Evolutionary conservation across 2,329 filamentous ascomycete species (phyloP).

Genomic region (Exutisphaerella laricina): DNA sequence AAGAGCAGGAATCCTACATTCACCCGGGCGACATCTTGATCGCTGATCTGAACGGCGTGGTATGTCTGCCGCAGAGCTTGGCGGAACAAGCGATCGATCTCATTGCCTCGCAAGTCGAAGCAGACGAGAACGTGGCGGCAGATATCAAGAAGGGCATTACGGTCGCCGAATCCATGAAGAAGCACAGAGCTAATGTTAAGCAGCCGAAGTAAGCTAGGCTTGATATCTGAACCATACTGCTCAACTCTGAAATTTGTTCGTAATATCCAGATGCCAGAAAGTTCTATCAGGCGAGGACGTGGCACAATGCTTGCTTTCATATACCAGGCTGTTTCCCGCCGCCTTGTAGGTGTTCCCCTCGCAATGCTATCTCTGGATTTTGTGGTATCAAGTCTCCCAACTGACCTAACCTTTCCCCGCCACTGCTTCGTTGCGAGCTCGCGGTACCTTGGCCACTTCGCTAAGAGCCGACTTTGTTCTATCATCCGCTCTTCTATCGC

Average conservation of each 20-base stretch:
- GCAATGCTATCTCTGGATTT: conserved; percentile 1
- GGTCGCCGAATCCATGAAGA: conserved; percentile 26
- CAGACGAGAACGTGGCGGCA: conserved; percentile 28
- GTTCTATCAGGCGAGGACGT: too few relatives aligned
- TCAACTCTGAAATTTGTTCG: too few relatives aligned
- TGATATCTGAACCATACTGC: background rate
- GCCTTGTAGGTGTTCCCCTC: background rate
- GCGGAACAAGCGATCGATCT: conserved; percentile 26
- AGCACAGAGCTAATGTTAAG: conserved; percentile 26
- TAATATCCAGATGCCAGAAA: too few relatives aligned
- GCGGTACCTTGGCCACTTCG: background rate
- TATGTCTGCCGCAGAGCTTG: conserved; percentile 30
- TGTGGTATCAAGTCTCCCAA: background rate
- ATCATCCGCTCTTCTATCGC: conserved; percentile 20
- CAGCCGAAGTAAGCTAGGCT: conserved; percentile 14
- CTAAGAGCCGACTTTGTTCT: background rate
- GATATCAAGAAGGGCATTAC: conserved; percentile 26
- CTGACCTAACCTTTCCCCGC: background rate
- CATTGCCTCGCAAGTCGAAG: conserved; percentile 30
- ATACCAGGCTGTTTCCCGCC: conserved; percentile 5
- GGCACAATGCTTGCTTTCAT: background rate
- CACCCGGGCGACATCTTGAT: conserved; percentile 36
- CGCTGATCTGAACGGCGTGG: conserved; percentile 37
- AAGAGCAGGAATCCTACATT: conserved; percentile 31
- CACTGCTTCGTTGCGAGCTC: background rate